Conservation (phyloP, 2,329 filamentous ascomycete species). For the Ophiostoma pallidulum region DNA sequence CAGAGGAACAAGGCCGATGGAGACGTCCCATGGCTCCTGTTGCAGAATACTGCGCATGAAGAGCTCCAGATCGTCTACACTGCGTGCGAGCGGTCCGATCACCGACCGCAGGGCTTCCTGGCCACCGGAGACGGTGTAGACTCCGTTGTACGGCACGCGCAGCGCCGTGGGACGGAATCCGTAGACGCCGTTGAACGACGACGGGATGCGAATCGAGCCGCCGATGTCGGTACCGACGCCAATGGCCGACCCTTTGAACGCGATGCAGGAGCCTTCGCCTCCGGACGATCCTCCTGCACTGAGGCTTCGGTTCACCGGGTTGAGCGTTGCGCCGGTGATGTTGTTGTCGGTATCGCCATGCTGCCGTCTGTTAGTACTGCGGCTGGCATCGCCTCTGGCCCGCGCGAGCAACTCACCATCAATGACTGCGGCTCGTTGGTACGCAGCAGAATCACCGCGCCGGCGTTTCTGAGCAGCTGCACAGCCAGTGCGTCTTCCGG, state of each 20-base stretch:
- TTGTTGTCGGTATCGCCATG: constrained; percentile 25
- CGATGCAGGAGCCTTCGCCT: constrained; percentile 20
- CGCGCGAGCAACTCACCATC: constrained; percentile 11
- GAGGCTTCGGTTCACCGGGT: constrained; percentile 22
- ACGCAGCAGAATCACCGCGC: constrained; percentile 21
- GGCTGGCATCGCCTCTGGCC: too few relatives aligned
- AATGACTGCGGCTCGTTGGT: constrained; percentile 20
- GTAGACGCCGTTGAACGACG: constrained; percentile 24
- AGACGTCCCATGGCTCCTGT: constrained; percentile 53
- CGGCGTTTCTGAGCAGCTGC: constrained; percentile 20
- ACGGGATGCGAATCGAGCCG: constrained; percentile 18
- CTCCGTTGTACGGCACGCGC: not conserved
- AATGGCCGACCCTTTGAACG: constrained; percentile 28
- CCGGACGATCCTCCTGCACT: too few relatives aligned
- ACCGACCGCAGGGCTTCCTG: not conserved
- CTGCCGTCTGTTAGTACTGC: constrained; percentile 9
- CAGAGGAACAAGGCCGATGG: constrained; percentile 56
- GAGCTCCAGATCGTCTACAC: not conserved
- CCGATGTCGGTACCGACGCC: constrained; percentile 35
- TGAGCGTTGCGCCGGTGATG: constrained; percentile 25
- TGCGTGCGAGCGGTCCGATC: not conserved
- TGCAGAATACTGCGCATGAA: constrained; percentile 43
- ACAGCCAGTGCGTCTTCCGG: constrained; percentile 5
- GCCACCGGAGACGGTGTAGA: too few relatives aligned
- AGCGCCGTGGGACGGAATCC: constrained; percentile 19